phyloP scores from a whole-genome alignment of 306 rosid species.

The Neltuma alba region DNA sequence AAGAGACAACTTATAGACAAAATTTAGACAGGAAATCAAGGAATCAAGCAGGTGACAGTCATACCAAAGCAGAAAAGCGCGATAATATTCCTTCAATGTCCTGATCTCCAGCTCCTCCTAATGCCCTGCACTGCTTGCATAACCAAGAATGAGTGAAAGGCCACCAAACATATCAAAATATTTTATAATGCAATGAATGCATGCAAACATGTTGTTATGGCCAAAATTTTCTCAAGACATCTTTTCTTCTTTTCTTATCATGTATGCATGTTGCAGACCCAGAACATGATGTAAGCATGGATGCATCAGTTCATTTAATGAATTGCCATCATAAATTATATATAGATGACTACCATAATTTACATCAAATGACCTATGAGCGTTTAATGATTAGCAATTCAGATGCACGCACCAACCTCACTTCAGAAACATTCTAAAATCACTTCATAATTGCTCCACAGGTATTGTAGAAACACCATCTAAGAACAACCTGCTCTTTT shows the following conservation, averaged over 20 bases:
- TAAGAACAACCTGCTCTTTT: neutral
- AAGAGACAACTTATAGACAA: neutral
- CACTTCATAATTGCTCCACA: slow-evolving; percentile 10
- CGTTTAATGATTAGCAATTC: neutral
- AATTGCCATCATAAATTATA: neutral
- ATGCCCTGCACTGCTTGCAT: slow-evolving; percentile 65
- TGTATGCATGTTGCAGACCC: slow-evolving; percentile 21
- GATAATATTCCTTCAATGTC: slow-evolving; percentile 55
- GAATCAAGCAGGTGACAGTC: slow-evolving; percentile 29
- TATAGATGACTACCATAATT: slow-evolving; percentile 10
- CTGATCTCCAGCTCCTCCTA: slow-evolving; percentile 55
- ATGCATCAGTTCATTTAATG: neutral
- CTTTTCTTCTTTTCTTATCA: neutral
- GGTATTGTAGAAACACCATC: neutral
- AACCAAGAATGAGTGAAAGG: slow-evolving; percentile 15
- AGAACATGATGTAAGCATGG: neutral
- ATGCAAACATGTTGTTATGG: slow-evolving; percentile 2
- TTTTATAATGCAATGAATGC: slow-evolving; percentile 3
- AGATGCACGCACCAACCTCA: neutral
- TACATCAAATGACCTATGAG: neutral
- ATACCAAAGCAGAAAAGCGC: slow-evolving; percentile 74
- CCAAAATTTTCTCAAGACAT: neutral
- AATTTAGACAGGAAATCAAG: slow-evolving; percentile 26
- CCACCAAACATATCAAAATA: slow-evolving; percentile 11
- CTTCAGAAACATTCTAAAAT: slow-evolving; percentile 10